Evolutionary conservation across 1,139 yeast genomes (phyloP).

Genomic region (Debaryomyces robertsiae): DNA sequence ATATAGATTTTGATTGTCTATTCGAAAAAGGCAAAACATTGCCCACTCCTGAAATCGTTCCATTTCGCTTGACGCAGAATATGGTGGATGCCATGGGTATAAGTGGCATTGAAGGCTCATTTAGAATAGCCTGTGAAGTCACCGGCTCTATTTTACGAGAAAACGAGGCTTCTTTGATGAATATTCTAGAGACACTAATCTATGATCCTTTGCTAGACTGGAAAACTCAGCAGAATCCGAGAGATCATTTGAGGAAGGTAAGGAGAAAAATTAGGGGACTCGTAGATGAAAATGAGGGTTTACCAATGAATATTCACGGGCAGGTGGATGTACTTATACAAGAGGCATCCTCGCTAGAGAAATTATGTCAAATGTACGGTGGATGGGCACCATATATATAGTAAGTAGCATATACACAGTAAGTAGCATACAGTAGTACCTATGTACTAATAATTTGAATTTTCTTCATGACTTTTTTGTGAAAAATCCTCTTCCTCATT

Average conservation of each 20-base stretch:
- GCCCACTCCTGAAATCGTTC: conserved; percentile 88
- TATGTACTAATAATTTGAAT: conserved; percentile 1
- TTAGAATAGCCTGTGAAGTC: conserved; percentile 83
- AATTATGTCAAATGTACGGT: conserved; percentile 82
- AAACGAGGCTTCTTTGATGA: conserved; percentile 88
- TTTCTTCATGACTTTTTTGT: neutral
- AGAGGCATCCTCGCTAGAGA: conserved; percentile 74
- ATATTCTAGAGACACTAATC: conserved; percentile 86
- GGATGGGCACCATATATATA: conserved; percentile 85
- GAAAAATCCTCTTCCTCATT: neutral
- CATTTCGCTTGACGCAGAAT: conserved; percentile 87
- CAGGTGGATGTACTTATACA: conserved; percentile 90
- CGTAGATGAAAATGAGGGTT: conserved; percentile 75
- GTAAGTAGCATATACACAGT: conserved; percentile 16
- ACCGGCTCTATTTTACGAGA: conserved; percentile 71
- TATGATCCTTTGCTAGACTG: conserved; percentile 90
- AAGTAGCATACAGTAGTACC: neutral
- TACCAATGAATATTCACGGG: conserved; percentile 88
- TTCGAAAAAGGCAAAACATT: conserved; percentile 80
- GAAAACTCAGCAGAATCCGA: conserved; percentile 54
- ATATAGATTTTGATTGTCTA: conserved; percentile 95
- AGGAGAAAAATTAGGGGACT: conserved; percentile 81
- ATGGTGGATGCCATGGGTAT: conserved; percentile 92
- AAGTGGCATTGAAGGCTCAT: conserved; percentile 87
- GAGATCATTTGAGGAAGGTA: conserved; percentile 71